Base-by-base conservation (phyloP, 768 basidiomycete species). In the Auricularia cornea region DNA sequence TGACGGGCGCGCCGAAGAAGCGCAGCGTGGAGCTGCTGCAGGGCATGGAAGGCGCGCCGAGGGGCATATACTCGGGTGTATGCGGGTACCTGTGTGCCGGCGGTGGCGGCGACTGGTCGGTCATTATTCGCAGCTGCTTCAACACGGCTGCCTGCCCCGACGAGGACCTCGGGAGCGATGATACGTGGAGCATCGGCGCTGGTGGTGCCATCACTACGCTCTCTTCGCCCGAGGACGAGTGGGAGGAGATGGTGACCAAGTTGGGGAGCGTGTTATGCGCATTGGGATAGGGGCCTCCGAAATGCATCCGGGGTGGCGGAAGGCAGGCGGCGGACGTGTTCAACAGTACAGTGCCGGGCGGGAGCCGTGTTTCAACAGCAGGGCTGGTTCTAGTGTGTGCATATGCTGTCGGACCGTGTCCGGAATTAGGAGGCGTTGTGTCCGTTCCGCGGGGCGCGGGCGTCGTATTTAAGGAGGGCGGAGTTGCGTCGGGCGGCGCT, bases 1-100 rank as follows among this genome's bases (percentile, higher is more conserved):
- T 98, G 95, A 98, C 95, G 2, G 95, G 95, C 38, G 95, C 95
- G 0, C 95, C 95, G 0, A 98, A 98, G 77, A 89, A 96, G 69
- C 87, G 95, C 33, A 92, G 90, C 62, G 88, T 97, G 8, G 90
- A 97, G 73, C 87, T 98, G 38, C 80, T 98, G 8, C 89, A 91
- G 65, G 79, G 78, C 0, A 80, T 97, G 2, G 95, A 98, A 73
- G 82, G 80, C 56, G 72, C 80, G 48, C 82, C 87, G 57, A 83
- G 95, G 31, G 83, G 86, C 30, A 77, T 94, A 20, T 98, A 98
- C 71, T 97, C 95, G 23, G 94, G 95, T 33, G 90, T 93, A 4
- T 88, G 94, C 65, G 95, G 95, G 2, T 98, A 95, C 71, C 92
- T 92, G 85, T 88, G 88, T 65, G 85, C 93, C 29, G 86, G 92